Conservation (phyloP, 164 flowering plant genomes). For the Stephania cephalantha region DNA sequence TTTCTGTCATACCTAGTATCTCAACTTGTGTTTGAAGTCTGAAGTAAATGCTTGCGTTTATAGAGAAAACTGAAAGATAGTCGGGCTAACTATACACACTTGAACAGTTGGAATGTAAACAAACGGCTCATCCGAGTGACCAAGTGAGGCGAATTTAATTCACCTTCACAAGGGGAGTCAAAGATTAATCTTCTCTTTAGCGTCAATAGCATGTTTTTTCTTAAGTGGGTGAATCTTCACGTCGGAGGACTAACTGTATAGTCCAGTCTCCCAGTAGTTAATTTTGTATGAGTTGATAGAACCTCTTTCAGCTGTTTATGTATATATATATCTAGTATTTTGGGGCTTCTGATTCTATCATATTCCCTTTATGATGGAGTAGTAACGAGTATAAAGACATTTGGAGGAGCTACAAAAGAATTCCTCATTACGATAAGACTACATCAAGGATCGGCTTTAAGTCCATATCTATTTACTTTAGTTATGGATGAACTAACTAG, state of each 20-base stretch:
- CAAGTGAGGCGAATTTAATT: not conserved
- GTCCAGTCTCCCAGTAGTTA: not conserved
- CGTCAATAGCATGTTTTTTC: not conserved
- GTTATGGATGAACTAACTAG: too few species aligned
- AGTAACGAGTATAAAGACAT: too few species aligned
- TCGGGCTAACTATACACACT: not conserved
- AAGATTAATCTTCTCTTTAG: not conserved
- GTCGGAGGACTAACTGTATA: not conserved
- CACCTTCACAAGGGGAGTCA: not conserved
- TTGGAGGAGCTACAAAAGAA: too few species aligned
- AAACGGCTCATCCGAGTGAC: not conserved
- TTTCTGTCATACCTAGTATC: not conserved
- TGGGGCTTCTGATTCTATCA: too few species aligned
- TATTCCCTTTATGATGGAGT: too few species aligned
- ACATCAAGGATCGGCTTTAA: too few species aligned
- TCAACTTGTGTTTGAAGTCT: not conserved
- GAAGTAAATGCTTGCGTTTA: not conserved
- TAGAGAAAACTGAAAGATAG: not conserved
- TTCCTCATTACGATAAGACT: too few species aligned
- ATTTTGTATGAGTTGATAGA: not conserved
- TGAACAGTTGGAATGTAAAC: not conserved
- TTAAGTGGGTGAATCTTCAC: not conserved
- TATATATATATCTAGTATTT: too few species aligned
- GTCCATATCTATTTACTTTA: too few species aligned
- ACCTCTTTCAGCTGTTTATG: not conserved